Percentiles rank a stretch among this genome's conserved stretches.
phyloP scores from a whole-genome alignment of 2,329 filamentous ascomycete species.

The Aureobasidium mangrovei region DNA sequence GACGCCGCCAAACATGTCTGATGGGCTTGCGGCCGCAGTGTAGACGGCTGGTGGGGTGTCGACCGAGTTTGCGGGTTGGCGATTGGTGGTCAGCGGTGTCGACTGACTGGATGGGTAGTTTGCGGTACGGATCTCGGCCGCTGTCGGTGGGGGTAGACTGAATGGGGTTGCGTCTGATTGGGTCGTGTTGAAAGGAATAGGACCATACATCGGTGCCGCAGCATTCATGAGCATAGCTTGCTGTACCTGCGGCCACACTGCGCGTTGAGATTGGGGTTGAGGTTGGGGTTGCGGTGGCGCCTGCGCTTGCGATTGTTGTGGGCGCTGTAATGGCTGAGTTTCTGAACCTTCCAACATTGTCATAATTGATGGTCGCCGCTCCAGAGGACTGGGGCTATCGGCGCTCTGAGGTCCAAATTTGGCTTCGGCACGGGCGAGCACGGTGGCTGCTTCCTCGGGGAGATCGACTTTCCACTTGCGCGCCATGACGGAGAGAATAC shows the following conservation, averaged over 20 bases:
- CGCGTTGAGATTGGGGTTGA: constrained; percentile 17
- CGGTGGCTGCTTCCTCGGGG: constrained; percentile 68
- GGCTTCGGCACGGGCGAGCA: constrained; percentile 68
- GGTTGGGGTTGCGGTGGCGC: constrained; percentile 16
- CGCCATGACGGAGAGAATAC: constrained; percentile 74
- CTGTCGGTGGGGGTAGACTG: constrained; percentile 8
- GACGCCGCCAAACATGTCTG: constrained; percentile 50
- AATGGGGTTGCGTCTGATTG: constrained; percentile 1
- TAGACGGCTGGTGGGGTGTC: constrained; percentile 16
- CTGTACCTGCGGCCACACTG: constrained; percentile 1
- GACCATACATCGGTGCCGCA: constrained; percentile 1
- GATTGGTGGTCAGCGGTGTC: constrained; percentile 2
- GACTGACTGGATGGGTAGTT: constrained; percentile 7
- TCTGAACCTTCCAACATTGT: constrained; percentile 4
- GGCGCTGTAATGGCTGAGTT: not conserved
- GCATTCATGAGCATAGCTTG: not conserved
- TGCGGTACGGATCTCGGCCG: not conserved
- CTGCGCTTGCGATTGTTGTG: constrained; percentile 14
- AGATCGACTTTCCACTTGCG: constrained; percentile 85
- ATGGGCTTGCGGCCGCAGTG: constrained; percentile 33
- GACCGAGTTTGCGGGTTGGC: constrained; percentile 18
- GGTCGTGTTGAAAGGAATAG: not conserved
- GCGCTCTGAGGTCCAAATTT: constrained; percentile 64
- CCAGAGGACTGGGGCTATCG: constrained; percentile 51
- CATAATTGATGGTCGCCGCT: not conserved